Evolutionary conservation across 1,139 yeast genomes (phyloP).

Genomic region (Lodderomyces theae): DNA sequence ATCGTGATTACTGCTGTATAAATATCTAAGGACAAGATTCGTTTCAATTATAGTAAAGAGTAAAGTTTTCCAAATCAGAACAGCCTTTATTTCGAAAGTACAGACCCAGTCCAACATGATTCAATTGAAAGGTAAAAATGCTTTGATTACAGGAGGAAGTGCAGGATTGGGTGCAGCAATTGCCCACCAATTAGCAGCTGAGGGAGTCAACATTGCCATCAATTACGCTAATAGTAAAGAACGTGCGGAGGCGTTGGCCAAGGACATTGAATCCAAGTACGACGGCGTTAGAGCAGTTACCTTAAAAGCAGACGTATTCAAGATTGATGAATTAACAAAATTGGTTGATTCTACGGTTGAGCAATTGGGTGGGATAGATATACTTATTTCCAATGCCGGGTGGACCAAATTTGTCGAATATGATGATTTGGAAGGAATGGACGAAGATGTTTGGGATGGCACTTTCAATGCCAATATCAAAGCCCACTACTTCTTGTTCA

Average conservation of each 20-base stretch:
- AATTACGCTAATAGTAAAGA: constrained; percentile 22
- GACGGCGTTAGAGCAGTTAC: constrained; percentile 21
- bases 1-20: no score
- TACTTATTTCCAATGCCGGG: constrained; percentile 48
- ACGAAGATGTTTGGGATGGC: constrained; percentile 32
- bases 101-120: constrained; percentile 17
- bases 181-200: constrained; percentile 16
- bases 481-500: constrained; percentile 33
- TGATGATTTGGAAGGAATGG: constrained; percentile 26
- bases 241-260: constrained; percentile 21
- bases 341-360: constrained; percentile 34
- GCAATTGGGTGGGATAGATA: constrained; percentile 37
- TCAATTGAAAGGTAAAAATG: constrained; percentile 17
- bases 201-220: constrained; percentile 22
- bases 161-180: constrained; percentile 22
- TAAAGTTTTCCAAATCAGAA: no score
- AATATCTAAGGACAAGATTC: no score
- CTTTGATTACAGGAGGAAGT: constrained; percentile 21
- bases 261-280: constrained; percentile 21
- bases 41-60: no score
- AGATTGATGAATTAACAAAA: constrained; percentile 31
- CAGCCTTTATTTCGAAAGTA: no score
- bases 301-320: constrained; percentile 41
- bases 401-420: constrained; percentile 23
- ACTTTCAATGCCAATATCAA: constrained; percentile 24